Percentiles rank a stretch among this genome's conserved stretches.
Evolutionary conservation across 768 basidiomycete species (phyloP).

Genomic region (Gymnopilus junonius): DNA sequence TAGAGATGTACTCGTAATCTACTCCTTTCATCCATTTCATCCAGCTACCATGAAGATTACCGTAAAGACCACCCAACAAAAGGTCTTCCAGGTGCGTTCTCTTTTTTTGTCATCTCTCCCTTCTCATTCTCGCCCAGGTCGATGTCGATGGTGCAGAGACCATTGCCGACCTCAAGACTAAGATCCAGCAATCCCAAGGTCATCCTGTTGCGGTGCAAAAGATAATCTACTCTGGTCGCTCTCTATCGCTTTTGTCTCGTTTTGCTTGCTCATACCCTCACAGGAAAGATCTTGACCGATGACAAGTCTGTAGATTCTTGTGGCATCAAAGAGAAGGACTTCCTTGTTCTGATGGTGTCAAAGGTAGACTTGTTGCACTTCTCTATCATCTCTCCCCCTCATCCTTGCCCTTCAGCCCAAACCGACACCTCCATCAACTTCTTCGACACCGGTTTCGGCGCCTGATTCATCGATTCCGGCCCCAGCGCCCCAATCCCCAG

Average conservation of each 20-base stretch:
- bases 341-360: slow-evolving; percentile 98
- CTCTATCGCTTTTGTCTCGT: neutral
- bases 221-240: slow-evolving; percentile 89
- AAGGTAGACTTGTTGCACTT: slow-evolving; percentile 60
- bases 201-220: slow-evolving; percentile 82
- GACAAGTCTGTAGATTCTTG: slow-evolving; percentile 86
- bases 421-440: slow-evolving; percentile 40
- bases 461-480: slow-evolving; percentile 27
- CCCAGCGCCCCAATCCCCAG: slow-evolving; percentile 34
- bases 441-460: slow-evolving; percentile 33
- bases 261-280: slow-evolving; percentile 5
- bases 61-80: slow-evolving; percentile 94
- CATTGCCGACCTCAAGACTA: slow-evolving; percentile 78
- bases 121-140: slow-evolving; percentile 46
- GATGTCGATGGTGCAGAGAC: slow-evolving; percentile 81
- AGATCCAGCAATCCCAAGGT: slow-evolving; percentile 78
- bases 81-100: slow-evolving; percentile 75
- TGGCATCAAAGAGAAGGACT: slow-evolving; percentile 98
- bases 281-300: slow-evolving; percentile 92
- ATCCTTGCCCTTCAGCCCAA: slow-evolving; percentile 50
- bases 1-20: slow-evolving; percentile 21
- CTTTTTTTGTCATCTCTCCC: neutral
- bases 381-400: neutral
- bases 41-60: slow-evolving; percentile 82
- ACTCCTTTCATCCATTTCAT: slow-evolving; percentile 16